A percentile compares a stretch with the other conserved stretches of the same genome.
phyloP scores from a whole-genome alignment of 176 grass and related monocot genomes.

The Thalia dealbata region DNA sequence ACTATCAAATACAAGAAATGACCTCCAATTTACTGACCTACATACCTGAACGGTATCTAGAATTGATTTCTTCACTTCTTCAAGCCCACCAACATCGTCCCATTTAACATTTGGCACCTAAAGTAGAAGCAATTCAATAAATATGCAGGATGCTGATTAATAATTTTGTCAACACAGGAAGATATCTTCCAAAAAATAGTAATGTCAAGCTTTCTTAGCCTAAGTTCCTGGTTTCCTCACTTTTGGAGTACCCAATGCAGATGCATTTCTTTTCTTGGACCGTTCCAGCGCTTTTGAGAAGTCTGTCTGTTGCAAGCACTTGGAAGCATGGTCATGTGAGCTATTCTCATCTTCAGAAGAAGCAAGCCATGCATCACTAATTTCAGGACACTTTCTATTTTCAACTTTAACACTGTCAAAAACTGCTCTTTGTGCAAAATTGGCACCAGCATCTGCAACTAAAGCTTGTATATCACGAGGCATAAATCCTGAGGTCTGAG shows the following conservation, averaged over 20 bases:
- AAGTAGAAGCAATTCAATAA: conserved; percentile 7
- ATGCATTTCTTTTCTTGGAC: conserved; percentile 88
- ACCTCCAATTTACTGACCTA: neutral
- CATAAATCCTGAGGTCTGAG: conserved; percentile 84
- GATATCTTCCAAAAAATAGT: neutral
- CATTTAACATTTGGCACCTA: conserved; percentile 98
- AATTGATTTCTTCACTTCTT: conserved; percentile 99
- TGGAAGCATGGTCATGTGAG: conserved; percentile 16
- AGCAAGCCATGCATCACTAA: conserved; percentile 24
- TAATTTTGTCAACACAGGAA: neutral
- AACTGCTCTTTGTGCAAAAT: conserved; percentile 48
- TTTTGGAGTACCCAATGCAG: conserved; percentile 85
- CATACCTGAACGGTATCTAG: conserved; percentile 79
- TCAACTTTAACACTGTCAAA: conserved; percentile 19
- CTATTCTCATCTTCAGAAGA: conserved; percentile 20
- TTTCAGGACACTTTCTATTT: conserved; percentile 22
- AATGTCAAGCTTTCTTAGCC: neutral
- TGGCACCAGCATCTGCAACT: conserved; percentile 58
- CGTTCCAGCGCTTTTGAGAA: conserved; percentile 59
- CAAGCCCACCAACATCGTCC: conserved; percentile 97
- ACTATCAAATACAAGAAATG: neutral
- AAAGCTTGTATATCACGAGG: conserved; percentile 80
- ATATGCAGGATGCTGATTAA: conserved; percentile 2
- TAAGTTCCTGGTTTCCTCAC: conserved; percentile 22
- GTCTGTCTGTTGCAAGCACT: conserved; percentile 47